Percentiles rank a stretch among this genome's conserved stretches.
Conservation (phyloP, 768 basidiomycete species). For the Leccinum sublutescens region DNA sequence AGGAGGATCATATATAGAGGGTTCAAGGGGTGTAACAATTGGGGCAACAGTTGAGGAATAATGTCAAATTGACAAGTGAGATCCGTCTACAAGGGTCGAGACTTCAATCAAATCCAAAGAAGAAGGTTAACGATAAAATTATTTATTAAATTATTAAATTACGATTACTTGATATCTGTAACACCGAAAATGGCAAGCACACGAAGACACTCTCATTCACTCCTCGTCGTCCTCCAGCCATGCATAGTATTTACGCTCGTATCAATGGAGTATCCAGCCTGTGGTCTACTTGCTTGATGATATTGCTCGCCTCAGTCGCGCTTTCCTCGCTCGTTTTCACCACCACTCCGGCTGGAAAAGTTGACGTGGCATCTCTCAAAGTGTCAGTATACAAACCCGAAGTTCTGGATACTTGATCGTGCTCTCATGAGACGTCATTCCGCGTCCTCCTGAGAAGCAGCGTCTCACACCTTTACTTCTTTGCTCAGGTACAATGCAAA, state of each 20-base stretch:
- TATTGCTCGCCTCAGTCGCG: constrained; percentile 65
- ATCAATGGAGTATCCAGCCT: constrained; percentile 73
- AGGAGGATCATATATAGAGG: not conserved
- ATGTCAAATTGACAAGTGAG: not conserved
- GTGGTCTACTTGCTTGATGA: constrained; percentile 74
- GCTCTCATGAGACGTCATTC: constrained; percentile 10
- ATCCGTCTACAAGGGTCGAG: constrained; percentile 10
- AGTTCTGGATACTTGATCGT: not conserved
- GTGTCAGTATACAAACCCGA: constrained; percentile 53
- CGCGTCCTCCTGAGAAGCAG: constrained; percentile 8
- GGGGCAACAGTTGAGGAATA: not conserved
- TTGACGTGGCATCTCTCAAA: constrained; percentile 66
- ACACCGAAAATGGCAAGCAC: constrained; percentile 11
- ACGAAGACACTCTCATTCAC: too few species aligned
- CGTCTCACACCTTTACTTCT: constrained; percentile 12
- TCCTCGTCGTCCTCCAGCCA: constrained; percentile 25
- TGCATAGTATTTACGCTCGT: constrained; percentile 72
- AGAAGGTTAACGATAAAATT: not conserved
- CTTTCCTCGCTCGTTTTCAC: constrained; percentile 69
- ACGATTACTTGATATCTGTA: not conserved
- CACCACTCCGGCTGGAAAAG: constrained; percentile 52
- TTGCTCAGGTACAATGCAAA: constrained; percentile 44
- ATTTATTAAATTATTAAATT: not conserved
- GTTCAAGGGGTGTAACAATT: constrained; percentile 8
- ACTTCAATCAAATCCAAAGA: not conserved